phyloP scores from a whole-genome alignment of 768 basidiomycete species.

The Boletus vermiculosoides region DNA sequence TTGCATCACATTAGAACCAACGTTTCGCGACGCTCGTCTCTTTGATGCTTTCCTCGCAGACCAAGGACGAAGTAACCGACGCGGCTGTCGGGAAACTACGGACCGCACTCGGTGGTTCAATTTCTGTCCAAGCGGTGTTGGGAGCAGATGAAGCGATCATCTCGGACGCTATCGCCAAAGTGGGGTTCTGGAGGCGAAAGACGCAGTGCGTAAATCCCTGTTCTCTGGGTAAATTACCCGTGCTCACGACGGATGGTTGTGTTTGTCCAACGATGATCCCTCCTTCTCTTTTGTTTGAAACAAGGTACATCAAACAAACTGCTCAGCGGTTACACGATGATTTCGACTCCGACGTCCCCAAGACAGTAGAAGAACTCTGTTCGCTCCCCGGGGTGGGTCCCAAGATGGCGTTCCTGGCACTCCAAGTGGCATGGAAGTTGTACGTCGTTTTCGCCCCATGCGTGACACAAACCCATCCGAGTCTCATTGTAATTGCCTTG shows the following conservation, averaged over 20 bases:
- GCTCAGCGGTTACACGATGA: conserved; percentile 67
- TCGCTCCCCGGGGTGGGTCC: conserved; percentile 90
- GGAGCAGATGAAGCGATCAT: conserved; percentile 62
- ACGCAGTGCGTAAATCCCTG: conserved; percentile 53
- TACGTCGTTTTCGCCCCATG: conserved; percentile 35
- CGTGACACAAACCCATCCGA: background rate
- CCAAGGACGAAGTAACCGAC: conserved; percentile 87
- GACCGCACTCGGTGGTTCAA: conserved; percentile 68
- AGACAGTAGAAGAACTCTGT: conserved; percentile 84
- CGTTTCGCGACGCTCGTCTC: conserved; percentile 87
- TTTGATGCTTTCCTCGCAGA: conserved; percentile 94
- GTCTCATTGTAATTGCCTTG: background rate
- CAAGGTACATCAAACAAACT: conserved; percentile 72
- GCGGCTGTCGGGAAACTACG: conserved; percentile 77
- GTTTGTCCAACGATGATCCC: too few species aligned
- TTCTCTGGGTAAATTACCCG: background rate
- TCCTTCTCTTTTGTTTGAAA: background rate
- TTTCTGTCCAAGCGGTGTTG: conserved; percentile 71
- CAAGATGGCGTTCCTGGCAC: conserved; percentile 89
- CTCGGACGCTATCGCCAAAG: conserved; percentile 76
- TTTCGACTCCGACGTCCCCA: conserved; percentile 82
- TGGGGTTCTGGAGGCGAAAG: conserved; percentile 91
- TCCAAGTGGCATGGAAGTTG: conserved; percentile 86
- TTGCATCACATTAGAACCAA: conserved; percentile 50
- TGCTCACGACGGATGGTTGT: background rate